These are phyloP conservation scores for Aspergillus fischeri DNA, from an alignment of 2,329 filamentous ascomycete species.

Conservation along the genomic window DNA sequence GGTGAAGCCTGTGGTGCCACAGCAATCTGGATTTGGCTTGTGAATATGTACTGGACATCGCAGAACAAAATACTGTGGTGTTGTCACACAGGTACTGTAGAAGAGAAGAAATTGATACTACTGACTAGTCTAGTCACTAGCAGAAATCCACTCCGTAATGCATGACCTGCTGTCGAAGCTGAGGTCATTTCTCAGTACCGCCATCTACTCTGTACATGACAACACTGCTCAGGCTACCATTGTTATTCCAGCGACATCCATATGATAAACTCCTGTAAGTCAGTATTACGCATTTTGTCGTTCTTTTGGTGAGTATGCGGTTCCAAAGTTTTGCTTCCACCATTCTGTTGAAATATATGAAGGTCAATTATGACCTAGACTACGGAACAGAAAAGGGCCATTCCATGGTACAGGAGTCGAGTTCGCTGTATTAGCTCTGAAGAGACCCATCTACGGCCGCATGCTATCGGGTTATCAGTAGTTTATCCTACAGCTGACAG, in stretches of 20 bases:
- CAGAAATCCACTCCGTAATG: neutral
- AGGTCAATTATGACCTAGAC: neutral
- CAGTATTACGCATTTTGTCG: neutral
- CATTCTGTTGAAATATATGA: neutral
- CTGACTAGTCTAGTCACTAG: neutral
- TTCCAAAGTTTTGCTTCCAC: neutral
- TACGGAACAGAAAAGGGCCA: neutral
- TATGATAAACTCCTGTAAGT: neutral
- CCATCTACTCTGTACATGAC: neutral
- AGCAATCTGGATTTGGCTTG: too few relatives aligned
- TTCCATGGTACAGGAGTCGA: neutral
- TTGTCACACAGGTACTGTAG: neutral
- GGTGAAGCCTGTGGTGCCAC: neutral
- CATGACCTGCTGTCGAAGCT: neutral
- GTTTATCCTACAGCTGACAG: neutral
- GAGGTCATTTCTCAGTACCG: neutral
- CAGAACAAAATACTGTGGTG: too few relatives aligned
- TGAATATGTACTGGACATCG: neutral
- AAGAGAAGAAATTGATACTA: neutral
- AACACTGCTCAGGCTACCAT: neutral
- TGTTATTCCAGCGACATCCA: neutral
- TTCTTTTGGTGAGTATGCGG: neutral
- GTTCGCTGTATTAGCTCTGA: too few relatives aligned
- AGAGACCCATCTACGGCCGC: too few relatives aligned
- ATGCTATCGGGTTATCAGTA: neutral